Base-by-base conservation (phyloP, 2,329 filamentous ascomycete genomes). In the Sclerotinia subarctica region DNA sequence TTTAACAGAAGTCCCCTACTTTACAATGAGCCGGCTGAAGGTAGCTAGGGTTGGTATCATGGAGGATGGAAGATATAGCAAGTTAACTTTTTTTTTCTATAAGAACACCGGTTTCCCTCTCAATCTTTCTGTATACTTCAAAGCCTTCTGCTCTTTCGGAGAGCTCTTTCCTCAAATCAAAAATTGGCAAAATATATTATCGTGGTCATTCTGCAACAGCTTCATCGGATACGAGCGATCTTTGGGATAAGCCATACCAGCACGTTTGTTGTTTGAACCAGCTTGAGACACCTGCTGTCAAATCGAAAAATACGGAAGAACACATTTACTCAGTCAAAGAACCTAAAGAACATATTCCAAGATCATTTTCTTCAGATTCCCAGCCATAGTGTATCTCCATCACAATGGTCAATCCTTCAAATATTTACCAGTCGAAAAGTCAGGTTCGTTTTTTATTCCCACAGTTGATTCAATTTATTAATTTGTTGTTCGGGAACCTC, bases 211-310 rank as follows among this genome's bases (percentile, higher is more conserved):
- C 2, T n/a, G 2, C 17, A 32, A 5, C n/a, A 47, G 5, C 17
- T 32, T 47, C 26, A 46, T 32, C 10, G 17, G 17, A 4, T 46
- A 6, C 57, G 21, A 2, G 24, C 6, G n/a, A 11, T 7, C 10
- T 47, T 59, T 15, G 11, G 19, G 2, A 2, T 47, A 3, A 13
- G 0, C 29, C 19, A 13, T 15, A 21, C 10, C 1, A 5, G 24
- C 2, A 2, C 5, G 19, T n/a, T 32, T 5, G n/a, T 59, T 32
- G 19, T 10, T 32, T 3, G 3, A 47, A 5, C 13, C 1, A n/a
- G 8, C 26, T 2, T 15, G 2, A 17, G 3, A 47, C 3, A 32
- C 6, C 24, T 10, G 7, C 5, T 2, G 17, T 1, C 1, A 7
- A 7, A 2, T 17, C 21, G 11, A 57, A 5, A 38, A 8, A 17